Evolutionary conservation across 1,284 basidiomycete species (phyloP).

Genomic region (Mycosarcoma maydis): DNA sequence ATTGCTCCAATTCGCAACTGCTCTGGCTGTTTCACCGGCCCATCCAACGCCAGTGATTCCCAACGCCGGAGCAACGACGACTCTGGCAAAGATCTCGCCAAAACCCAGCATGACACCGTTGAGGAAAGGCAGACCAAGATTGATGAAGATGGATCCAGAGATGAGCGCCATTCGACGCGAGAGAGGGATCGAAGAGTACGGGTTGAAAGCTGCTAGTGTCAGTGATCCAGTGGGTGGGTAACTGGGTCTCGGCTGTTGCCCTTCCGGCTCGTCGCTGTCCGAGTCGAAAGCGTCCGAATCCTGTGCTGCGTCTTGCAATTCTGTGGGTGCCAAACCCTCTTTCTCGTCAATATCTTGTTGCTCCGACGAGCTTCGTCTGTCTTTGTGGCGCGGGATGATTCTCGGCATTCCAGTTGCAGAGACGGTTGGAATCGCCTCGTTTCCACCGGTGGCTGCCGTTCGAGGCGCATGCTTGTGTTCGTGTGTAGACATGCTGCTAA

Average conservation of each 20-base stretch:
- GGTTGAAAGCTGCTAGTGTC: slow-evolving; percentile 54
- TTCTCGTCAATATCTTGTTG: slow-evolving; percentile 34
- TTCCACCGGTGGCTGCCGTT: slow-evolving; percentile 11
- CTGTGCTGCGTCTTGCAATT: slow-evolving; percentile 6
- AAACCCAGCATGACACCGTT: slow-evolving; percentile 99
- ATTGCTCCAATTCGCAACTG: slow-evolving; percentile 31
- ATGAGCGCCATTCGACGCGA: slow-evolving; percentile 67
- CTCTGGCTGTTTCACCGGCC: slow-evolving; percentile 35
- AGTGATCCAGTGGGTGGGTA: slow-evolving; percentile 60
- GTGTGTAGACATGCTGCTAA: slow-evolving; percentile 3
- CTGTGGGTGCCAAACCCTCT: slow-evolving; percentile 15
- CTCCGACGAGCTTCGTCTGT: slow-evolving; percentile 14
- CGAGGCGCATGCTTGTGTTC: slow-evolving; percentile 23
- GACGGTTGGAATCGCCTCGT: slow-evolving; percentile 48
- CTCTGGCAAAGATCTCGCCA: slow-evolving; percentile 94
- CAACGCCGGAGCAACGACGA: slow-evolving; percentile 73
- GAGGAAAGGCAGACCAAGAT: slow-evolving; percentile 89
- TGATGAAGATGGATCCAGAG: slow-evolving; percentile 85
- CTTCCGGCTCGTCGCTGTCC: slow-evolving; percentile 7
- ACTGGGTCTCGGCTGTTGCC: slow-evolving; percentile 5
- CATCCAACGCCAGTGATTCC: slow-evolving; percentile 47
- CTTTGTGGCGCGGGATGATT: slow-evolving; percentile 45
- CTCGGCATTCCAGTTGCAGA: slow-evolving; percentile 57
- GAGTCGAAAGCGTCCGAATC: slow-evolving; percentile 9
- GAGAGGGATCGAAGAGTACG: slow-evolving; percentile 41